These are phyloP conservation scores for Colletotrichum echinochloae DNA, from an alignment of 2,329 filamentous ascomycete genomes.

Conservation along the genomic window DNA sequence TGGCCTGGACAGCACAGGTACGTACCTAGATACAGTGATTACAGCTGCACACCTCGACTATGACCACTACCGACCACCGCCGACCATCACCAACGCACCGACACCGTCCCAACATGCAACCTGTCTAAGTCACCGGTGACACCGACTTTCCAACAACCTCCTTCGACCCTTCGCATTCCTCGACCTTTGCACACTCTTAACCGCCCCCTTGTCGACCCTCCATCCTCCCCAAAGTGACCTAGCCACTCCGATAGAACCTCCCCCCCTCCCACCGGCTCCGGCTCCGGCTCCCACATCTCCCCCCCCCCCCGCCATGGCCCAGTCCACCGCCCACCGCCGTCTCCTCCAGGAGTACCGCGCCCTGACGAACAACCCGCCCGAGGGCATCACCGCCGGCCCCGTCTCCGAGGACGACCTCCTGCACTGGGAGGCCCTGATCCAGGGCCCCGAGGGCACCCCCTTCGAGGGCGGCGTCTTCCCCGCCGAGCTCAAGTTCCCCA, in stretches of 20 bases:
- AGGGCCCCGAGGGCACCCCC: conserved; percentile 94
- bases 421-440: conserved; percentile 95
- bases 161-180: neutral
- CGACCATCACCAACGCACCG: conserved; percentile 1
- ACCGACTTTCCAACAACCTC: neutral
- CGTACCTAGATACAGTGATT: neutral
- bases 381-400: conserved; percentile 95
- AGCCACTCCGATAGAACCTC: neutral
- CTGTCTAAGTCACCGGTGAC: conserved; percentile 3
- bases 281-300: neutral
- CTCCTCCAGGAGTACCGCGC: conserved; percentile 97
- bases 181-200: neutral
- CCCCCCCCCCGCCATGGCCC: conserved; percentile 58
- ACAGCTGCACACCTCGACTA: conserved; percentile 4
- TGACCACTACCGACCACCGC: conserved; percentile 8
- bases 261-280: neutral
- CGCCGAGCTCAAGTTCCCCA: conserved; percentile 93
- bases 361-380: conserved; percentile 93
- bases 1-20: too few relatives aligned
- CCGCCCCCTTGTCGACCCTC: neutral
- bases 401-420: conserved; percentile 95
- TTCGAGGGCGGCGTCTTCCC: conserved; percentile 97
- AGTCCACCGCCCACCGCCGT: conserved; percentile 77
- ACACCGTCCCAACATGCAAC: neutral
- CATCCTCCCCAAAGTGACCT: neutral